These are phyloP conservation scores for Ophiostoma ulmi DNA, from an alignment of 2,329 filamentous ascomycete genomes.

Conservation along the genomic window DNA sequence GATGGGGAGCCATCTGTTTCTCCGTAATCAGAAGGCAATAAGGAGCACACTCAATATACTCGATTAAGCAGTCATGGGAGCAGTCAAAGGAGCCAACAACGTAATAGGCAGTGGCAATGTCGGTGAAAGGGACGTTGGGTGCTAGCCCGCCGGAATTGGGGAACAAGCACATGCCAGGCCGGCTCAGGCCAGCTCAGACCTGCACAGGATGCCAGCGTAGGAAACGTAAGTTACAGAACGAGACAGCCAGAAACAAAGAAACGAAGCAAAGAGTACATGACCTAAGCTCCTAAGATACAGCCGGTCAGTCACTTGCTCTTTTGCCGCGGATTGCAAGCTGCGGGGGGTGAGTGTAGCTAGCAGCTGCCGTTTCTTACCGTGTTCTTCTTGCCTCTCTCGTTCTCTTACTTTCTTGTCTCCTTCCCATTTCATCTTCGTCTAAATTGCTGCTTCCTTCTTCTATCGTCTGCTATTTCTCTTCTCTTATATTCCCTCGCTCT, in stretches of 20 bases:
- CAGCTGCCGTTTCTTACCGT: conserved; percentile 3
- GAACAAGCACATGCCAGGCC: background rate
- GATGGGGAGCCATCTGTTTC: too few species aligned
- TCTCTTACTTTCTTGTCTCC: background rate
- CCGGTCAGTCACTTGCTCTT: background rate
- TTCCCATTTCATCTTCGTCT: background rate
- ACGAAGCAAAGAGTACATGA: background rate
- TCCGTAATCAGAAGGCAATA: too few species aligned
- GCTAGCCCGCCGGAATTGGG: background rate
- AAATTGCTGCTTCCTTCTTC: background rate
- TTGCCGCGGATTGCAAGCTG: background rate
- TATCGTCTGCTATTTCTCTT: background rate
- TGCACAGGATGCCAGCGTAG: background rate
- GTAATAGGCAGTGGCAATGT: background rate
- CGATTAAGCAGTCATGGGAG: background rate
- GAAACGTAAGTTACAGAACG: background rate
- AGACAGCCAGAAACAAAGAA: background rate
- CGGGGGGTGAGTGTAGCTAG: background rate
- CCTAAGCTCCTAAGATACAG: background rate
- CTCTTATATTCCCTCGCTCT: background rate
- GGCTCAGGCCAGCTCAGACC: background rate
- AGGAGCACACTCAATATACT: too few species aligned
- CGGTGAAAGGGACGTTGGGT: background rate
- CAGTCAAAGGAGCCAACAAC: background rate
- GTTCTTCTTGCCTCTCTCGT: background rate